Conservation (phyloP, 75 land plant species). For the Azolla pinnata region DNA sequence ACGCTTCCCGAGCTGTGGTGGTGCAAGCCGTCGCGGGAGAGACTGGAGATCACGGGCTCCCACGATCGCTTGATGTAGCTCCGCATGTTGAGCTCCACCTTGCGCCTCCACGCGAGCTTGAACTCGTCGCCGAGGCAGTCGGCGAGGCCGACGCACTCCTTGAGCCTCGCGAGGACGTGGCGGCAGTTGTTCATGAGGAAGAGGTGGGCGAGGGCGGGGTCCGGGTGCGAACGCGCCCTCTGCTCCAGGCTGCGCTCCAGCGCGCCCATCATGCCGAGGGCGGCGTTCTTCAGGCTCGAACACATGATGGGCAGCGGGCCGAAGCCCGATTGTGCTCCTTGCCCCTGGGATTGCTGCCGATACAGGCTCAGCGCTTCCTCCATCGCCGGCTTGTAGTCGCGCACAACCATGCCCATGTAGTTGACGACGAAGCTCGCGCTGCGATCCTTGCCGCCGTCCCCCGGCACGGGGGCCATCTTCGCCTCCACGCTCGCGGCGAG, state of each 20-base stretch:
- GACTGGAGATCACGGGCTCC: constrained; percentile 19
- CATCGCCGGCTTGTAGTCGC: constrained; percentile 11
- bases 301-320: neutral
- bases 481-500: constrained; percentile 3
- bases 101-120: constrained; percentile 13
- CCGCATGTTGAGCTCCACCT: constrained; percentile 27
- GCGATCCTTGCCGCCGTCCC: constrained; percentile 18
- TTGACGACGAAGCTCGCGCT: constrained; percentile 24
- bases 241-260: constrained; percentile 13
- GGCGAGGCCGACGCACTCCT: constrained; percentile 27
- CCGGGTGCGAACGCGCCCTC: constrained; percentile 15
- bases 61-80: constrained; percentile 29
- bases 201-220: constrained; percentile 20
- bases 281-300: constrained; percentile 7
- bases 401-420: constrained; percentile 14
- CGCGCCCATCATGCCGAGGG: constrained; percentile 6
- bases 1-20: constrained; percentile 19
- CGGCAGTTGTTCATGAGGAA: constrained; percentile 35
- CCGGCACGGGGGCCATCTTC: neutral
- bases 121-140: constrained; percentile 28
- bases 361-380: neutral
- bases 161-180: constrained; percentile 23
- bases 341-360: neutral
- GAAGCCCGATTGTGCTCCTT: neutral
- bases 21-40: constrained; percentile 22